These are phyloP conservation scores for Metschnikowia picachoensis DNA, from an alignment of 805 yeast genomes.

Conservation along the genomic window DNA sequence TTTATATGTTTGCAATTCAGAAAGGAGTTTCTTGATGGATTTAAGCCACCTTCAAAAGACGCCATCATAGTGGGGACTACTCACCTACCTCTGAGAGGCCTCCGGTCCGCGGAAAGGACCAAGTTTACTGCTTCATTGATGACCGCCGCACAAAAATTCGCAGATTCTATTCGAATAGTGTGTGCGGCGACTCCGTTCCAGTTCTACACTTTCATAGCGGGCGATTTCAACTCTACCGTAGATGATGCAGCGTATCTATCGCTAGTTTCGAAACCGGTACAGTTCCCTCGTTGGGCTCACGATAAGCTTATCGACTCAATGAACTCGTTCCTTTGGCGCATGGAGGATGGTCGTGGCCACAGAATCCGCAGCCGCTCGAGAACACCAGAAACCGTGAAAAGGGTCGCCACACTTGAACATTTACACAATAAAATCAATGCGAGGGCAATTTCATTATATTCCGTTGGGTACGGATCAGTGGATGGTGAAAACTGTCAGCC, in stretches of 20 bases:
- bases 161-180: not conserved
- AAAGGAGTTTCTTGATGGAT: not conserved
- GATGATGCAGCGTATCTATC: conserved; percentile 6
- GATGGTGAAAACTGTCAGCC: conserved; percentile 1
- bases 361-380: too few relatives aligned
- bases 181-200: not conserved
- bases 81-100: not conserved
- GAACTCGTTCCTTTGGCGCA: too few relatives aligned
- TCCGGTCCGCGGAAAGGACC: not conserved
- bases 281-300: conserved; percentile 1
- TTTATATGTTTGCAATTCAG: conserved; percentile 2
- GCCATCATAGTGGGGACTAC: conserved; percentile 4
- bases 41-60: conserved; percentile 1
- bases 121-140: conserved; percentile 1
- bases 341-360: too few relatives aligned
- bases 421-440: conserved; percentile 2
- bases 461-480: conserved; percentile 1
- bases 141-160: not conserved
- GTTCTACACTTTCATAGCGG: conserved; percentile 7
- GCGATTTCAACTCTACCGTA: conserved; percentile 4
- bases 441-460: conserved; percentile 2
- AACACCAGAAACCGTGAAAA: not conserved
- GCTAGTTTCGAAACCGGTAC: conserved; percentile 2
- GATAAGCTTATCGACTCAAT: not conserved
- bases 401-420: not conserved